Base-by-base conservation (phyloP, 2,329 filamentous ascomycete species). In the Hypoxylon sp. region DNA sequence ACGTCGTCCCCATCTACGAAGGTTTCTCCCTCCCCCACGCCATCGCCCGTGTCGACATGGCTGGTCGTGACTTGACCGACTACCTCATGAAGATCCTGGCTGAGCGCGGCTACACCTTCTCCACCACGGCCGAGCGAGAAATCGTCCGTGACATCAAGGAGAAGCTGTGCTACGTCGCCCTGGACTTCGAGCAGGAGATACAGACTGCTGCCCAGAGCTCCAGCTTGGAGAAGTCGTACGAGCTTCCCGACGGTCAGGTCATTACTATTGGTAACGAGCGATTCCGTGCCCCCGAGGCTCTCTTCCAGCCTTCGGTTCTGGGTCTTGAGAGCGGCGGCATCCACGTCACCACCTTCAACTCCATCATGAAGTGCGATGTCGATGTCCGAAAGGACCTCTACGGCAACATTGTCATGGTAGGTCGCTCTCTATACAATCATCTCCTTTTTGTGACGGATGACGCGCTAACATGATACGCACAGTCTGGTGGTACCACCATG, bases 141-240 rank as follows among this genome's bases (percentile, higher is more conserved):
- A 99, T 98, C 78, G 95, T 98, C 76, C 94, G 95, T 86, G 95
- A 99, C 81, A 98, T 99, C 87, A 99, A 99, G 90, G 95, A 99
- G 90, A 99, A 98, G 89, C 93, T 99, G 75, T 99, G 95, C 89
- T 99, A 99, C 84, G 95, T 98, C 77, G 95, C 95, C 70, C 91
- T 99, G 71, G 95, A 99, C 87, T 98, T 99, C 75, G 95, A 99
- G 88, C 95, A 99, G 88, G 95, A 99, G 86, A 97, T 99, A 79
- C 95, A 99, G 88, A 99, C 95, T 72, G 95, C 95, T 73, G 93
- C 92, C 79, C 95, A 99, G 88, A 96, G 91, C 84, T 98, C 95
- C 78, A 92, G 86, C 83, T 85, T 99, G 79, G 95, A 99, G 91
- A 98, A 98, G 89, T 98, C 95, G 53, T 99, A 99, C 82, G 95